These are phyloP conservation scores for Eutrema heterophyllum DNA, from an alignment of 345 rosid genomes.

Conservation along the genomic window DNA sequence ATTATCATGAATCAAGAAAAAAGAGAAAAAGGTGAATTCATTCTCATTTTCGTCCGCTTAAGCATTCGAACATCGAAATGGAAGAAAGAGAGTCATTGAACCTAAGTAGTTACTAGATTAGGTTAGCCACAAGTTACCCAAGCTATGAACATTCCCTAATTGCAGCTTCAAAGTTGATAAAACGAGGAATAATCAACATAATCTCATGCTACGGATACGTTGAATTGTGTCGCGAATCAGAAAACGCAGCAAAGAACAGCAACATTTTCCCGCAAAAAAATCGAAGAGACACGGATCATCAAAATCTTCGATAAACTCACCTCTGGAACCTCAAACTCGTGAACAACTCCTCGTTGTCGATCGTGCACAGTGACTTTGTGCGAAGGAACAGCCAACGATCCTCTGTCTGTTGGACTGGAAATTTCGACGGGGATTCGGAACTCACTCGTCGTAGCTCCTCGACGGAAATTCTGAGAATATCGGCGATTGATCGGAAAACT, in stretches of 20 bases:
- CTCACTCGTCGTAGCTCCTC: slow-evolving; percentile 38
- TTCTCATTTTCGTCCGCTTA: too few species aligned
- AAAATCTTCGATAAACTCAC: slow-evolving; percentile 24
- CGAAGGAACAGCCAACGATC: slow-evolving; percentile 42
- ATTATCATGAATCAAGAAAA: not conserved
- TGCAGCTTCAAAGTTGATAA: not conserved
- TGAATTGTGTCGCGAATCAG: not conserved
- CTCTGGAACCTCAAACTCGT: slow-evolving; percentile 89
- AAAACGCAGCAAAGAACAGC: not conserved
- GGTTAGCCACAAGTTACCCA: too few species aligned
- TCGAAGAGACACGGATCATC: not conserved
- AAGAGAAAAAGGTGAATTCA: not conserved
- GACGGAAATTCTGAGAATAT: slow-evolving; percentile 27
- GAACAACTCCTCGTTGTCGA: slow-evolving; percentile 71
- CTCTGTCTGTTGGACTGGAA: slow-evolving; percentile 24
- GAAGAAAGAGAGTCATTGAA: not conserved
- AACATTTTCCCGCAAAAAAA: slow-evolving; percentile 1
- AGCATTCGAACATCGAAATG: not conserved
- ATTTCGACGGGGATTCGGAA: slow-evolving; percentile 43
- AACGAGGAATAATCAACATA: not conserved
- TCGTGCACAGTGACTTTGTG: slow-evolving; percentile 90
- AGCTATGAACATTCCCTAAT: not conserved
- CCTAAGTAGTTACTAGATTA: not conserved
- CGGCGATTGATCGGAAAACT: slow-evolving; percentile 1
- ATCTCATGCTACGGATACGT: not conserved